Evolutionary conservation across 345 rosid genomes (phyloP).

Genomic region (Moringa oleifera): DNA sequence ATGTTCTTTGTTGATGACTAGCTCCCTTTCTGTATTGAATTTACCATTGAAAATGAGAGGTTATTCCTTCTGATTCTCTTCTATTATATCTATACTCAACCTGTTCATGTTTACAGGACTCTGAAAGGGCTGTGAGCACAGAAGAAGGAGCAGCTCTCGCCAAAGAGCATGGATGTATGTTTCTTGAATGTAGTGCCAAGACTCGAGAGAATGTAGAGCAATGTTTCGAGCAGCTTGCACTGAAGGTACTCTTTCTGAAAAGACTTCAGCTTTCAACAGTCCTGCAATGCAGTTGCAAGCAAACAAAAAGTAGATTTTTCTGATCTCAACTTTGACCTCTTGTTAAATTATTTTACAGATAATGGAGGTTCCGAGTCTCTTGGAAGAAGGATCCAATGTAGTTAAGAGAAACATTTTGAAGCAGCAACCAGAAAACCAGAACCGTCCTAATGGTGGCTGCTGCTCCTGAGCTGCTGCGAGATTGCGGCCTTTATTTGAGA

Average conservation of each 20-base stretch:
- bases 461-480: conserved; percentile 31
- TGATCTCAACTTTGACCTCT: neutral
- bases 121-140: conserved; percentile 78
- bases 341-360: conserved; percentile 34
- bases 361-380: conserved; percentile 89
- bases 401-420: conserved; percentile 69
- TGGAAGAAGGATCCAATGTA: conserved; percentile 79
- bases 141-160: conserved; percentile 86
- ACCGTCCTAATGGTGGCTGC: conserved; percentile 36
- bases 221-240: conserved; percentile 87
- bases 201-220: conserved; percentile 82
- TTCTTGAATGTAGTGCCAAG: conserved; percentile 90
- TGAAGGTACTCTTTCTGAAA: conserved; percentile 47
- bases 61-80: neutral
- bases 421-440: conserved; percentile 56
- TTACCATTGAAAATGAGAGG: neutral
- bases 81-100: neutral
- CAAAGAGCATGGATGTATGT: conserved; percentile 60
- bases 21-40: neutral
- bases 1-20: neutral
- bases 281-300: too few relatives aligned
- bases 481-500: too few relatives aligned
- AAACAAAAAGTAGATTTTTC: too few relatives aligned
- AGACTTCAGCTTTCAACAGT: neutral
- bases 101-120: conserved; percentile 45